Evolutionary conservation across 352 stramenopile species (phyloP).

Genomic region (Phytopythium sindhum): DNA sequence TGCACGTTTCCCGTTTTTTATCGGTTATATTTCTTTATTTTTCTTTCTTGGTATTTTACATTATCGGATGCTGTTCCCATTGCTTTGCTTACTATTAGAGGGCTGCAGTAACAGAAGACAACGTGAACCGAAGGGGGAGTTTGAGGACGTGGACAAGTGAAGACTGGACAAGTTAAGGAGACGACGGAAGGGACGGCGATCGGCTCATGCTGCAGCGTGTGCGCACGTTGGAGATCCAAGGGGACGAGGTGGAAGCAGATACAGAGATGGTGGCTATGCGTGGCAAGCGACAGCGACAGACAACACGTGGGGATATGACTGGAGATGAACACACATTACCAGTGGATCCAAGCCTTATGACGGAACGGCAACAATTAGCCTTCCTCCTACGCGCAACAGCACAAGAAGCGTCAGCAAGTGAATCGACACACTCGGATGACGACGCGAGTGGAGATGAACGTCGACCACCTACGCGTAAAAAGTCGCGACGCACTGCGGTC

Average conservation of each 20-base stretch:
- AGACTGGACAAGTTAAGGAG: too few species aligned
- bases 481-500: background rate
- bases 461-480: slow-evolving; percentile 7
- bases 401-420: slow-evolving; percentile 38
- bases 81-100: too few species aligned
- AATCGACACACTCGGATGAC: slow-evolving; percentile 14
- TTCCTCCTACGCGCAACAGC: slow-evolving; percentile 72
- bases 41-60: too few species aligned
- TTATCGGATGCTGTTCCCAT: too few species aligned
- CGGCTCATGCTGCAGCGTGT: slow-evolving; percentile 1
- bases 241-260: background rate
- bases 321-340: background rate
- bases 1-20: too few species aligned
- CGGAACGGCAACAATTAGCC: slow-evolving; percentile 73
- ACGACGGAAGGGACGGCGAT: too few species aligned
- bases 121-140: too few species aligned
- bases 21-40: too few species aligned
- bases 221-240: background rate
- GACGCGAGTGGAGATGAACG: slow-evolving; percentile 29
- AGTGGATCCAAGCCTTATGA: slow-evolving; percentile 70
- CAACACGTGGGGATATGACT: background rate
- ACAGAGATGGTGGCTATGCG: slow-evolving; percentile 2
- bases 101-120: too few species aligned
- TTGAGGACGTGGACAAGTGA: too few species aligned
- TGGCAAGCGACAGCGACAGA: slow-evolving; percentile 1